Conservation (phyloP, 768 basidiomycete species). For the Lyophyllum semitale region DNA sequence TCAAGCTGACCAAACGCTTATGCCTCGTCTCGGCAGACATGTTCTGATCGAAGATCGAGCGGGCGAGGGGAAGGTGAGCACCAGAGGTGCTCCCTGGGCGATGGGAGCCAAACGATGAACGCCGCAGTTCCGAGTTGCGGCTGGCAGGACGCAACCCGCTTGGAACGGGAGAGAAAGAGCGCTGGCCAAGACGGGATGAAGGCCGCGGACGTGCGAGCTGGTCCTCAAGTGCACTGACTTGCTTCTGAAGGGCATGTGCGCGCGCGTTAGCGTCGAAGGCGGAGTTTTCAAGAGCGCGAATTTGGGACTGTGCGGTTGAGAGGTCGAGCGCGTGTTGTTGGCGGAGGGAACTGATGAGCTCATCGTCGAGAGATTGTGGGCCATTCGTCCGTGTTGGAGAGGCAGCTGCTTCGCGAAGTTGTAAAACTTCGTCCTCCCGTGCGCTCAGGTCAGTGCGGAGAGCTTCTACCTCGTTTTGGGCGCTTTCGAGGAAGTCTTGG, state of each 20-base stretch:
- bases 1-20: slow-evolving; percentile 80
- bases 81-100: slow-evolving; percentile 34
- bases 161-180: slow-evolving; percentile 48
- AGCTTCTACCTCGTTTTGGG: slow-evolving; percentile 71
- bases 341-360: slow-evolving; percentile 67
- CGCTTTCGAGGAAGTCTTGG: slow-evolving; percentile 59
- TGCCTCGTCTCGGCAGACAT: slow-evolving; percentile 77
- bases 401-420: slow-evolving; percentile 48
- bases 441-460: slow-evolving; percentile 60
- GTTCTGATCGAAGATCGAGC: slow-evolving; percentile 67
- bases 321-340: slow-evolving; percentile 83
- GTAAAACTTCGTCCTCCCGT: slow-evolving; percentile 70
- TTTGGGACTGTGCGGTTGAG: slow-evolving; percentile 76
- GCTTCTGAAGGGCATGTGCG: slow-evolving; percentile 68
- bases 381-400: slow-evolving; percentile 38
- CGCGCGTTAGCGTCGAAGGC: slow-evolving; percentile 75
- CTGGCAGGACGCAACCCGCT: slow-evolving; percentile 49
- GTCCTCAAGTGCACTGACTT: slow-evolving; percentile 64
- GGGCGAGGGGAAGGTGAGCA: slow-evolving; percentile 41
- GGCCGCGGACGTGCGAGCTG: slow-evolving; percentile 56
- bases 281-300: slow-evolving; percentile 72
- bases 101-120: slow-evolving; percentile 41
- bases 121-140: slow-evolving; percentile 37
- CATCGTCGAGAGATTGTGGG: slow-evolving; percentile 66
- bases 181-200: slow-evolving; percentile 39